Evolutionary conservation across 331 rosid species (phyloP).

Genomic region (Spiraea crenata): DNA sequence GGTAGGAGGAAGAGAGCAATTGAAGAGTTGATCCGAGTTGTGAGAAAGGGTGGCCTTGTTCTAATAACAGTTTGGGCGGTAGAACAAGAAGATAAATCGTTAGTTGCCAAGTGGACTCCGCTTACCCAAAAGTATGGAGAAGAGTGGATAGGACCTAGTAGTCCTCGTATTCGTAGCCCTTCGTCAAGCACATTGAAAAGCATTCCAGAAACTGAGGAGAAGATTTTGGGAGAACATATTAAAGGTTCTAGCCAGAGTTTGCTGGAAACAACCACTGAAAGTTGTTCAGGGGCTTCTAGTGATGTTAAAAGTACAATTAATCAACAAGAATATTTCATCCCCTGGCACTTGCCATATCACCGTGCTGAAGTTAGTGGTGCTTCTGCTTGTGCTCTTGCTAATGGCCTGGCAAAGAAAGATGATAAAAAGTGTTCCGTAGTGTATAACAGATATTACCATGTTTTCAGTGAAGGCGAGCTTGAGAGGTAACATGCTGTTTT

Average conservation of each 20-base stretch:
- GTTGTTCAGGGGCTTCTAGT: conserved; percentile 12
- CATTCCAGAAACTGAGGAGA: conserved; percentile 76
- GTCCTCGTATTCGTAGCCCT: conserved; percentile 54
- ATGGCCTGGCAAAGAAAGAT: conserved; percentile 85
- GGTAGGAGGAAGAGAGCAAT: conserved; percentile 75
- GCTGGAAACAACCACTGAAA: conserved; percentile 29
- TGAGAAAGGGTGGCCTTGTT: conserved; percentile 83
- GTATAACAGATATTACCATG: conserved; percentile 91
- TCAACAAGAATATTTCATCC: conserved; percentile 90
- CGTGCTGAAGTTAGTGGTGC: conserved; percentile 89
- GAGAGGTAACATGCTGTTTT: conserved; percentile 57
- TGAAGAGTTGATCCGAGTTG: conserved; percentile 80
- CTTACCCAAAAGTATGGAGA: conserved; percentile 64
- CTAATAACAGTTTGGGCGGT: conserved; percentile 96
- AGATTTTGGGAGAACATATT: conserved; percentile 27
- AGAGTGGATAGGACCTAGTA: conserved; percentile 88
- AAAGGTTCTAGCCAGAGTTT: conserved; percentile 30
- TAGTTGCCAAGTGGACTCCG: conserved; percentile 84
- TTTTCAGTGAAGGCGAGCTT: conserved; percentile 92
- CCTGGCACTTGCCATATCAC: conserved; percentile 97
- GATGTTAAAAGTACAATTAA: conserved; percentile 34
- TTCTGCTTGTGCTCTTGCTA: conserved; percentile 81
- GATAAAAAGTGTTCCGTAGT: conserved; percentile 86
- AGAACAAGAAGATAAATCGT: conserved; percentile 78
- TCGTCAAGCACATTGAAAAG: conserved; percentile 58